Evolutionary conservation across 1,139 yeast genomes (phyloP).

Genomic region (Suzukiozyma palmioleophila): DNA sequence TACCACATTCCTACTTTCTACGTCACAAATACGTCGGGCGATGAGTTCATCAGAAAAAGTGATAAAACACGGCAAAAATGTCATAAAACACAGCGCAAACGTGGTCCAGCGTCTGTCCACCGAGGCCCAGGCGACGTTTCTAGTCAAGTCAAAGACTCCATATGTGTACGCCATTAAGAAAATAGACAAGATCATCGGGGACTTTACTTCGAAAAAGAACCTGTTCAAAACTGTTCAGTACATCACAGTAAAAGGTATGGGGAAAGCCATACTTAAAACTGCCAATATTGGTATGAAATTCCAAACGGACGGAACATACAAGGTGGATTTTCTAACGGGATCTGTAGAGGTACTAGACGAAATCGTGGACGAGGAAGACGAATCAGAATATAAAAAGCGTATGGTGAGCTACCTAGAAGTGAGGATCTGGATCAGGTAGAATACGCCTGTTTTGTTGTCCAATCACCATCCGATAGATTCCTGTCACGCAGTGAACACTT

Average conservation of each 20-base stretch:
- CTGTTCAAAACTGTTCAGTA: constrained; percentile 38
- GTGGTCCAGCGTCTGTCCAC: constrained; percentile 23
- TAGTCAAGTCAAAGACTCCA: constrained; percentile 58
- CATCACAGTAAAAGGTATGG: constrained; percentile 64
- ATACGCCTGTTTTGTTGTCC: too few relatives aligned
- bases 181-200: constrained; percentile 41
- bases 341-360: constrained; percentile 64
- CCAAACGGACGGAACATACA: constrained; percentile 39
- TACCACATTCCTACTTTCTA: neutral
- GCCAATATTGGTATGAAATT: constrained; percentile 50
- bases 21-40: constrained; percentile 7
- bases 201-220: constrained; percentile 26
- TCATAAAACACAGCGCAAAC: constrained; percentile 45
- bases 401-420: constrained; percentile 57
- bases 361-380: constrained; percentile 17
- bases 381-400: constrained; percentile 41
- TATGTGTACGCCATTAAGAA: constrained; percentile 59
- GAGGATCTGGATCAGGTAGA: constrained; percentile 39
- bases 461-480: too few relatives aligned
- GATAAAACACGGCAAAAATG: constrained; percentile 42
- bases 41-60: constrained; percentile 21
- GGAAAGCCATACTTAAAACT: constrained; percentile 55
- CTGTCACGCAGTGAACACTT: too few relatives aligned
- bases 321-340: constrained; percentile 53
- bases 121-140: constrained; percentile 45